Percentiles rank a stretch among this genome's conserved stretches.
Conservation (phyloP, 2,329 filamentous ascomycete genomes). For the Nothomitra cinnamomea region DNA sequence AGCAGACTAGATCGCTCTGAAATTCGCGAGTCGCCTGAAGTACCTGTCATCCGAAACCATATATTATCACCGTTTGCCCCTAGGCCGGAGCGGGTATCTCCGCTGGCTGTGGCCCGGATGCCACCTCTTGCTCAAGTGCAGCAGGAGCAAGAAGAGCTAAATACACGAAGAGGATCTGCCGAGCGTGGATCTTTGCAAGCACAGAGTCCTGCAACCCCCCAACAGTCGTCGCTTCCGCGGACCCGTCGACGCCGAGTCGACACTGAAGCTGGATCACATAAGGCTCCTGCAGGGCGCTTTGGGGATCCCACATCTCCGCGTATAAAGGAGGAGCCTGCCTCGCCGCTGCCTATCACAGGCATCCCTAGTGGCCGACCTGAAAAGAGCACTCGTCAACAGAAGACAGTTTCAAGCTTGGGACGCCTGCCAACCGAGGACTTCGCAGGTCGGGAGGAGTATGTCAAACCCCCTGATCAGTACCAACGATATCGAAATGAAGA, state of each 20-base stretch:
- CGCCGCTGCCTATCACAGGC: conserved; percentile 38
- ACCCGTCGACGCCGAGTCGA: conserved; percentile 19
- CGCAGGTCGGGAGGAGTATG: not conserved
- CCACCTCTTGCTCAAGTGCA: conserved; percentile 36
- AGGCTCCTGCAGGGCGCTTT: conserved; percentile 17
- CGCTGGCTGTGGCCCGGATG: conserved; percentile 34
- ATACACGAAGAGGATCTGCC: not conserved
- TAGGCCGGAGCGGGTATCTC: conserved; percentile 53
- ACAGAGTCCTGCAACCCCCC: conserved; percentile 27
- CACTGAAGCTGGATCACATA: conserved; percentile 18
- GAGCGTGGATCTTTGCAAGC: conserved; percentile 8
- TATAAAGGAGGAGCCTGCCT: conserved; percentile 46
- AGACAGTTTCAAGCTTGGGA: conserved; percentile 20
- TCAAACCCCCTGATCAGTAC: conserved; percentile 17
- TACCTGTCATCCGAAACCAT: conserved; percentile 54
- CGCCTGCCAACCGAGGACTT: conserved; percentile 17
- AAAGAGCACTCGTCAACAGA: not conserved
- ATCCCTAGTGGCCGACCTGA: conserved; percentile 13
- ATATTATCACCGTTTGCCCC: conserved; percentile 58
- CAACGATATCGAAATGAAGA: conserved; percentile 19
- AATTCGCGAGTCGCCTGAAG: conserved; percentile 22
- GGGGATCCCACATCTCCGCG: conserved; percentile 19
- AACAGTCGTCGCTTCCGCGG: conserved; percentile 27
- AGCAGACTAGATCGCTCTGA: not conserved
- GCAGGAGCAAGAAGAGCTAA: not conserved